Evolutionary conservation across 2,329 filamentous ascomycete genomes (phyloP), one percentile per base, ranked within the genome.

Genomic region (Hypoxylon rubiginosum): DNA sequence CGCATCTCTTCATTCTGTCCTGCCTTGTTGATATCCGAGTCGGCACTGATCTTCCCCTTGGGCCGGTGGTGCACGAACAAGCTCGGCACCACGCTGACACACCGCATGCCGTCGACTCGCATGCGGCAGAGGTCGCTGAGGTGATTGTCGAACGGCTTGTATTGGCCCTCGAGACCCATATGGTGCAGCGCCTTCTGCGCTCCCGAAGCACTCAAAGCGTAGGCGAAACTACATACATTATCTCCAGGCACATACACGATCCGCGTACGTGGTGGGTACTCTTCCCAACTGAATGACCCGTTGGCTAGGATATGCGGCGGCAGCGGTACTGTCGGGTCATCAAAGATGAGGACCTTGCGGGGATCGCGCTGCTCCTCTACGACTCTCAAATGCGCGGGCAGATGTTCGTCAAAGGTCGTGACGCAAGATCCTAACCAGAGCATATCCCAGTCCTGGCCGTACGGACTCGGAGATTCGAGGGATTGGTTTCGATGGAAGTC

Each of bases 401-500:
- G 65, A 28, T 70, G 52, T 60, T 73, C 66, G 4, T 77, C 76
- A 56, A 80, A 77, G 10, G 74, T 72, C 46, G 76, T 77, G 36
- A 81, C 81, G 70, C 84, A 86, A 63, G 83, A 82, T 26, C 85
- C 84, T 1, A 86, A 76, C 83, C 84, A 86, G 24, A 86, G 77
- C 34, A 86, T 72, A 68, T 87, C 85, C 85, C 84, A 87, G 64
- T 81, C 75, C 55, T 80, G 79, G 10, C 85, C 84, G 69, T 85
- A 87, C 0, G 84, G 82, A 2, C 80, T 60, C 8, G 51, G 68
- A 30, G 56, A 72, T 59, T 34, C 41, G 54, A 49, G 66, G 32
- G 70, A 58, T 21, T 70, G 62, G 36, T 68, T 62, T 36, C 24
- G 61, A 21, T 66, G 60, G 58, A 68, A 64, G 21, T 41, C 62